phyloP scores from a whole-genome alignment of 1,284 basidiomycete species.

The Tetrapyrgos nigripes region DNA sequence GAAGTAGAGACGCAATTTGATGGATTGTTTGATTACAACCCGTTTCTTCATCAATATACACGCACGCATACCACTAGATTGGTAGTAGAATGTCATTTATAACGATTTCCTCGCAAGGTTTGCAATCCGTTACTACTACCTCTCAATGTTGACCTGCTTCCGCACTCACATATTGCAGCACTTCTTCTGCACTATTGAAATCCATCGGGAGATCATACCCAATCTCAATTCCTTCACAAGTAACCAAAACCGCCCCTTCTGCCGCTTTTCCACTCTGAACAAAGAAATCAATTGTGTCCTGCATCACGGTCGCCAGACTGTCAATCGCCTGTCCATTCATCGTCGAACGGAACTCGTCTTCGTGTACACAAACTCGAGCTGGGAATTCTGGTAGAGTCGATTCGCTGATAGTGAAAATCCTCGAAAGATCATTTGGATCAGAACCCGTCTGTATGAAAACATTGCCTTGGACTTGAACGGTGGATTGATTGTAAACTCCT shows the following conservation, averaged over 20 bases:
- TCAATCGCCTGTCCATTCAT: constrained; percentile 14
- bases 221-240: constrained; percentile 42
- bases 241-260: constrained; percentile 10
- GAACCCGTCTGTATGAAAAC: constrained; percentile 20
- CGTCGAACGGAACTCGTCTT: constrained; percentile 12
- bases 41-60: too few species aligned
- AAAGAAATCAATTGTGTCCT: constrained; percentile 13
- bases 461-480: constrained; percentile 20
- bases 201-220: not conserved
- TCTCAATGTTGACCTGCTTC: constrained; percentile 31
- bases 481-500: constrained; percentile 23
- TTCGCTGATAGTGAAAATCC: constrained; percentile 21
- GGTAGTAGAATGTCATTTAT: too few species aligned
- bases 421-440: constrained; percentile 14
- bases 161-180: constrained; percentile 29
- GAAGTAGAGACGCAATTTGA: too few species aligned
- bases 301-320: constrained; percentile 12
- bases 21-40: too few species aligned
- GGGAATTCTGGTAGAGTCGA: constrained; percentile 17
- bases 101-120: too few species aligned
- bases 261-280: constrained; percentile 9
- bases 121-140: too few species aligned
- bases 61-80: too few species aligned
- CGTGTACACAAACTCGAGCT: constrained; percentile 13
- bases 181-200: constrained; percentile 4